phyloP scores from a whole-genome alignment of 148 eudicot genomes.

The Oxyria digyna region DNA sequence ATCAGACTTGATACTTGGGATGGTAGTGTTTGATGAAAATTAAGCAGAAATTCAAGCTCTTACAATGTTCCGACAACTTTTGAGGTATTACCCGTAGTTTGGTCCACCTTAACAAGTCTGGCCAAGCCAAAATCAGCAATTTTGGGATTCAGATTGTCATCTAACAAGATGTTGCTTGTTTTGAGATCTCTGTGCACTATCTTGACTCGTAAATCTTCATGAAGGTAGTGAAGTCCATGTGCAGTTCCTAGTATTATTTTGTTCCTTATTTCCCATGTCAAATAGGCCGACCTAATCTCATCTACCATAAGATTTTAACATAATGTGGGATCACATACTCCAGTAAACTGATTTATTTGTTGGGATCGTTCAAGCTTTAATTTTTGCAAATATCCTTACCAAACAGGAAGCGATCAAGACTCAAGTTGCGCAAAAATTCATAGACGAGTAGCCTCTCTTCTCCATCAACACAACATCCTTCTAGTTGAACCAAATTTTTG shows the following conservation, averaged over 20 bases:
- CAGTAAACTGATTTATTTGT: not conserved
- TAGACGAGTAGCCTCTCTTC: too few species aligned
- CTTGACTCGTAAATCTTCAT: conserved; percentile 28
- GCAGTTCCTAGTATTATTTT: conserved; percentile 26
- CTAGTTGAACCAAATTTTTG: too few species aligned
- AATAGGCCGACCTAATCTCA: not conserved
- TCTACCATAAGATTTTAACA: conserved; percentile 5
- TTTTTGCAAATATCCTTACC: conserved; percentile 10
- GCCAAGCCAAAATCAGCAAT: conserved; percentile 2
- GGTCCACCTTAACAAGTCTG: not conserved
- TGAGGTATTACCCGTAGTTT: not conserved
- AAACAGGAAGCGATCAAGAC: conserved; percentile 27
- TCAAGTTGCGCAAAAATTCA: too few species aligned
- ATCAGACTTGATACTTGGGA: too few species aligned
- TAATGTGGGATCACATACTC: not conserved
- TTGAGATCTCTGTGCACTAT: conserved; percentile 32
- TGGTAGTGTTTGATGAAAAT: not conserved
- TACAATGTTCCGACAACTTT: conserved; percentile 1
- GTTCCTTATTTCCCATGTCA: conserved; percentile 22
- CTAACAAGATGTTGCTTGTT: conserved; percentile 28
- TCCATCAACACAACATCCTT: too few species aligned
- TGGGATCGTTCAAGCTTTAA: not conserved
- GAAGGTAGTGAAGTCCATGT: conserved; percentile 30
- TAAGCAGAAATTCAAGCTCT: not conserved
- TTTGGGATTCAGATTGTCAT: conserved; percentile 13